These are phyloP conservation scores for Podospora australis DNA, from an alignment of 495 filamentous ascomycete species.

Conservation along the genomic window DNA sequence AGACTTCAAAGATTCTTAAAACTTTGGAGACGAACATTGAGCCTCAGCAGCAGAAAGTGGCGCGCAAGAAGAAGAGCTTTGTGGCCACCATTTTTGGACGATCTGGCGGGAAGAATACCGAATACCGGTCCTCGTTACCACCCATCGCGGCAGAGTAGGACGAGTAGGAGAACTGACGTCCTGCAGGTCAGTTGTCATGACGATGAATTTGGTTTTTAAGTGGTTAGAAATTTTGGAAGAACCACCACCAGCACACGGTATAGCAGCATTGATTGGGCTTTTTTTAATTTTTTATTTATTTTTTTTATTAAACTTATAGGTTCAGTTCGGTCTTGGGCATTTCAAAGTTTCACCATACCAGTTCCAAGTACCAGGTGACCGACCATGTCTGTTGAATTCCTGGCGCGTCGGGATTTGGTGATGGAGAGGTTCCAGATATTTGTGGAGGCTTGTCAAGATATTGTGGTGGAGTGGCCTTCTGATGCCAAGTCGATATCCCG, in stretches of 20 bases:
- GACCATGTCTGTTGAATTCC: too few relatives aligned
- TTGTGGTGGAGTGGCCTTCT: too few relatives aligned
- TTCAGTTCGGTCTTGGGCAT: too few relatives aligned
- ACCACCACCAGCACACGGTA: neutral
- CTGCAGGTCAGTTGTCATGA: too few relatives aligned
- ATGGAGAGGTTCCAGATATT: too few relatives aligned
- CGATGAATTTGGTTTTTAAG: conserved; percentile 1
- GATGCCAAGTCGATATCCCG: too few relatives aligned
- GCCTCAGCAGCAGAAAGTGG: conserved; percentile 22
- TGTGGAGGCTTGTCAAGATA: too few relatives aligned
- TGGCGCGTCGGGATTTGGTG: too few relatives aligned
- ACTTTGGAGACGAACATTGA: neutral
- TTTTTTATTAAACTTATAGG: neutral
- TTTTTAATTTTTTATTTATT: neutral
- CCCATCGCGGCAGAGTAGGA: neutral
- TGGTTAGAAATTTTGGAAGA: neutral
- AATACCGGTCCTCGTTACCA: conserved; percentile 8
- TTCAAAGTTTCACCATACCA: too few relatives aligned
- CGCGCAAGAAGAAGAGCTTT: conserved; percentile 47
- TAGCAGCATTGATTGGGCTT: neutral
- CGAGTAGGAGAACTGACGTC: neutral
- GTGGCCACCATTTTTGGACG: conserved; percentile 42
- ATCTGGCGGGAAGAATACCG: conserved; percentile 15
- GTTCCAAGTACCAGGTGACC: too few relatives aligned
- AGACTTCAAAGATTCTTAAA: too few relatives aligned